A percentile compares a stretch with the other conserved stretches of the same genome.
These are phyloP conservation scores for Gossypium aridum DNA, from an alignment of 441 rosid species.

Conservation along the genomic window DNA sequence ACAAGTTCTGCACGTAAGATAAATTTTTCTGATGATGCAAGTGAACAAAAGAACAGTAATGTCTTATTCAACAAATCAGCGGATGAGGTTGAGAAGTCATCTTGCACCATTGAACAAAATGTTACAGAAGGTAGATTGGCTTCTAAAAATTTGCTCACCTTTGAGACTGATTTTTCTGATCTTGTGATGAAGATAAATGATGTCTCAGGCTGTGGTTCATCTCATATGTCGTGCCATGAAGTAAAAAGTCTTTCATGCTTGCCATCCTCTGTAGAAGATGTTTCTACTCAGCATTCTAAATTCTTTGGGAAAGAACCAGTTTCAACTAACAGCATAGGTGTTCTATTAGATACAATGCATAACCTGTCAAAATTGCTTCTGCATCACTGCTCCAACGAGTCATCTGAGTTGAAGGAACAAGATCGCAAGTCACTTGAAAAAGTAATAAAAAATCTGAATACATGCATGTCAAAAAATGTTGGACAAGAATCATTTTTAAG, in stretches of 20 bases:
- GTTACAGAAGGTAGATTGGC: constrained; percentile 18
- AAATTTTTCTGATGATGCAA: constrained; percentile 19
- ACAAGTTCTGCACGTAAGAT: constrained; percentile 17
- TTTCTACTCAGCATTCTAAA: constrained; percentile 24
- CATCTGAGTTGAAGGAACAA: constrained; percentile 42
- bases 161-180: constrained; percentile 22
- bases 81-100: constrained; percentile 22
- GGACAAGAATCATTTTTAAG: constrained; percentile 29
- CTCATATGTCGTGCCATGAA: constrained; percentile 29
- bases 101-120: constrained; percentile 18
- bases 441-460: constrained; percentile 48
- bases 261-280: constrained; percentile 30
- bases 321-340: constrained; percentile 34
- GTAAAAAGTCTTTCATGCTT: constrained; percentile 26
- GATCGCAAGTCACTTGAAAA: constrained; percentile 48
- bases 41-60: constrained; percentile 18
- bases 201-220: constrained; percentile 33
- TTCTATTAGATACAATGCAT: constrained; percentile 47
- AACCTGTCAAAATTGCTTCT: constrained; percentile 67
- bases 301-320: constrained; percentile 22
- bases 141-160: constrained; percentile 15
- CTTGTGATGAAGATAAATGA: constrained; percentile 28
- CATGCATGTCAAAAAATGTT: constrained; percentile 40
- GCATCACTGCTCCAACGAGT: constrained; percentile 43
- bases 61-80: constrained; percentile 18